Conservation (phyloP, 352 stramenopile genomes). For the Pythium phragmitis region DNA sequence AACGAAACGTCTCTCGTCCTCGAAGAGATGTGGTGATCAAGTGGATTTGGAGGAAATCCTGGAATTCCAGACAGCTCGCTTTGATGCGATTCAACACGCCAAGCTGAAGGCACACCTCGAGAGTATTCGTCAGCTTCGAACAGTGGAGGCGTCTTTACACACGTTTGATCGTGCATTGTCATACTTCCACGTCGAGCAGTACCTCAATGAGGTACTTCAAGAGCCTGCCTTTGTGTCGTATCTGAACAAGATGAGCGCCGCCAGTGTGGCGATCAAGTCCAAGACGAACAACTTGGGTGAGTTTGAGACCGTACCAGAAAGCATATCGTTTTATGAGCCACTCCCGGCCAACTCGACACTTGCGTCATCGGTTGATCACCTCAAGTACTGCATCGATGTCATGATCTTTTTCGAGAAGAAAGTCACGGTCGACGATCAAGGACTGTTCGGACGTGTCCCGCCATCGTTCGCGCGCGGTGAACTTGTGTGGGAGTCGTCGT, state of each 20-base stretch:
- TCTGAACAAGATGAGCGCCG: constrained; percentile 72
- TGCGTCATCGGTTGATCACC: constrained; percentile 60
- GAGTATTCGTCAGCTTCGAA: constrained; percentile 72
- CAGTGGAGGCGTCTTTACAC: constrained; percentile 72
- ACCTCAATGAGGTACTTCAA: constrained; percentile 76
- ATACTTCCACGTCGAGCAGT: constrained; percentile 84
- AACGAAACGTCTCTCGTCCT: constrained; percentile 28
- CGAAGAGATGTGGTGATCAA: constrained; percentile 35
- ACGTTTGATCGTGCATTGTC: constrained; percentile 77
- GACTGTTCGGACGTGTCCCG: constrained; percentile 66
- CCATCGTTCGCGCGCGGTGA: constrained; percentile 80
- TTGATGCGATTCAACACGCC: constrained; percentile 59
- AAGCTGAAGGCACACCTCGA: constrained; percentile 68
- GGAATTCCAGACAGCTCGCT: constrained; percentile 58
- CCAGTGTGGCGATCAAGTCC: constrained; percentile 23
- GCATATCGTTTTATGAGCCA: constrained; percentile 71
- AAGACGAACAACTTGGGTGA: constrained; percentile 26
- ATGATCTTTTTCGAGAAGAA: constrained; percentile 89
- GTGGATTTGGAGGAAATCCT: constrained; percentile 35
- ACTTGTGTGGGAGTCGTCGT: constrained; percentile 57
- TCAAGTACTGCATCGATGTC: constrained; percentile 84
- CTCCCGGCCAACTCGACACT: constrained; percentile 47
- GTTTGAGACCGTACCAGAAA: constrained; percentile 59
- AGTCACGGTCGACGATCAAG: constrained; percentile 65
- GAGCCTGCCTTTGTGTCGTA: constrained; percentile 60